phyloP scores from a whole-genome alignment of 495 filamentous ascomycete genomes.

The Choiromyces venosus region DNA sequence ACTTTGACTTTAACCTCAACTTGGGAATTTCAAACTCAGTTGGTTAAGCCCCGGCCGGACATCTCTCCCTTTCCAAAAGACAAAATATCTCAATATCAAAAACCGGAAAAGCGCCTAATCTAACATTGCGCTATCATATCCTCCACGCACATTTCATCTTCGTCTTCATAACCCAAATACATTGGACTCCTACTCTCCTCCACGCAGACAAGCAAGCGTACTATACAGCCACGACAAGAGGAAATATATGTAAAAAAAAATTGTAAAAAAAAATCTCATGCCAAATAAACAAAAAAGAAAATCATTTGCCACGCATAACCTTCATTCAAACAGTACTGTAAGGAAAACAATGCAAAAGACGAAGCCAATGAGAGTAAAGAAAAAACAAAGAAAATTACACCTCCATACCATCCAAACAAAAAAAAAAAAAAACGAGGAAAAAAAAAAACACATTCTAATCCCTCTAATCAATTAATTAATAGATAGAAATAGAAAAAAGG shows the following conservation, averaged over 20 bases:
- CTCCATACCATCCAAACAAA: constrained; percentile 20
- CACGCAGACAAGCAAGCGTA: background rate
- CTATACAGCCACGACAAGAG: background rate
- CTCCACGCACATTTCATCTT: background rate
- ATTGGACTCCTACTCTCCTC: no score
- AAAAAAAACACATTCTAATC: background rate
- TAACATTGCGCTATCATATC: no score
- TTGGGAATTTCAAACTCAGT: no score
- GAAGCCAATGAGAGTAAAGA: constrained; percentile 29
- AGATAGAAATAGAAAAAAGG: no score
- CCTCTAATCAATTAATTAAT: background rate
- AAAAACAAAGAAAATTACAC: constrained; percentile 27
- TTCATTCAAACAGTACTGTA: constrained; percentile 11
- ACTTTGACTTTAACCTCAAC: no score
- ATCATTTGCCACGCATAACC: constrained; percentile 31
- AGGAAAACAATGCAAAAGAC: constrained; percentile 12
- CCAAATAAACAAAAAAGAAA: constrained; percentile 17
- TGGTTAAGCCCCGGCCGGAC: no score
- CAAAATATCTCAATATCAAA: no score
- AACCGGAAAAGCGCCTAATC: no score
- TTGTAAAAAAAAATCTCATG: background rate
- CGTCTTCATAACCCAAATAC: no score
- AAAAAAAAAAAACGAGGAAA: background rate
- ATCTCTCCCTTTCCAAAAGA: no score
- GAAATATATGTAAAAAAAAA: background rate